These are phyloP conservation scores for Ustilago shanxiensis DNA, from an alignment of 1,284 basidiomycete genomes.

Conservation along the genomic window DNA sequence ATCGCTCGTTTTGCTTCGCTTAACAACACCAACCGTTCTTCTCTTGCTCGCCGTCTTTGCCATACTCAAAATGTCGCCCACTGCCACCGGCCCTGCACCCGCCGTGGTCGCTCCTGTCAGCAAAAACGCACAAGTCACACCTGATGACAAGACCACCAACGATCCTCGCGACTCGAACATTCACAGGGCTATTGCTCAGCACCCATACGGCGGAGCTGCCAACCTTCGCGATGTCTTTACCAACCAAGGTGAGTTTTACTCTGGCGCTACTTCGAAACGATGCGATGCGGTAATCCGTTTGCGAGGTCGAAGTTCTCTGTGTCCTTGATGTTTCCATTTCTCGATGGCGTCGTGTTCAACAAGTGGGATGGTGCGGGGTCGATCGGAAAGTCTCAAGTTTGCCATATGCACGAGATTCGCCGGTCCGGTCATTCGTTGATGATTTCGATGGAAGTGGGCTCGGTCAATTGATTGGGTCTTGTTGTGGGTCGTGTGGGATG, in stretches of 20 bases:
- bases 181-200: constrained; percentile 50
- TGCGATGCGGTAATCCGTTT: neutral
- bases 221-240: constrained; percentile 63
- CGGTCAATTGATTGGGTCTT: constrained; percentile 17
- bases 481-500: neutral
- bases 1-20: neutral
- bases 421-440: neutral
- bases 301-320: neutral
- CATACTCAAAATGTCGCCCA: constrained; percentile 14
- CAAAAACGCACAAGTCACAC: constrained; percentile 43
- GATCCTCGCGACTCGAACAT: constrained; percentile 54
- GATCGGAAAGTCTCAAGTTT: too few species aligned
- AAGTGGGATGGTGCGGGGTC: neutral
- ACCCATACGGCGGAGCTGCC: constrained; percentile 60
- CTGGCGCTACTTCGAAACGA: neutral
- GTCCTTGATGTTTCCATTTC: neutral
- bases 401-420: neutral
- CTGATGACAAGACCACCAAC: constrained; percentile 58
- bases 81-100: constrained; percentile 9
- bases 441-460: neutral
- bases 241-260: constrained; percentile 60
- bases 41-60: neutral
- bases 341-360: neutral
- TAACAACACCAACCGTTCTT: neutral
- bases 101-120: constrained; percentile 4